Evolutionary conservation across 495 filamentous ascomycete genomes (phyloP).

Genomic region (Venustampulla echinocandica): DNA sequence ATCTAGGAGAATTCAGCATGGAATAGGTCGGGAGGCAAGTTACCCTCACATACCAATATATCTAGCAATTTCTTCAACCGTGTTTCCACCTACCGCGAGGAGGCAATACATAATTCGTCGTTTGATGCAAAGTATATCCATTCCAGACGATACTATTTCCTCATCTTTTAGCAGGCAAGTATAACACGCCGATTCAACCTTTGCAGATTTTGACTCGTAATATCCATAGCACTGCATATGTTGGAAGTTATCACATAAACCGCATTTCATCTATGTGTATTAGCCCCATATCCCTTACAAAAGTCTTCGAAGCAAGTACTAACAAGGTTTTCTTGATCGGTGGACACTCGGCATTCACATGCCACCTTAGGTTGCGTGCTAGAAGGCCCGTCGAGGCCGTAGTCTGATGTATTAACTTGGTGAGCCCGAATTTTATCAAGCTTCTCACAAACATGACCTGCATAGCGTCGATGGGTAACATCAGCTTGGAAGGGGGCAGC

Average conservation of each 20-base stretch:
- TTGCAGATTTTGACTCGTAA: background rate
- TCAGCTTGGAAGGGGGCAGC: too few species aligned
- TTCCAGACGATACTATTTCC: background rate
- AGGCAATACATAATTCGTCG: conserved; percentile 11
- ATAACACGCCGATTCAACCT: background rate
- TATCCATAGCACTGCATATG: conserved; percentile 13
- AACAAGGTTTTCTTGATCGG: conserved; percentile 3
- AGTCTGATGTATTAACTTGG: background rate
- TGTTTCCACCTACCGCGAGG: background rate
- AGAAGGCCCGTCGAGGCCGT: background rate
- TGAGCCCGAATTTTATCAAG: too few species aligned
- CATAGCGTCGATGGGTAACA: too few species aligned
- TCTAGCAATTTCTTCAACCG: background rate
- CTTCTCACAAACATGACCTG: too few species aligned
- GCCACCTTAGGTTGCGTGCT: background rate
- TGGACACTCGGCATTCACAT: conserved; percentile 11
- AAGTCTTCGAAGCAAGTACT: background rate
- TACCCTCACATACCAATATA: background rate
- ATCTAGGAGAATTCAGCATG: background rate
- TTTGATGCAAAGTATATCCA: conserved; percentile 5
- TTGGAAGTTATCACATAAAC: background rate
- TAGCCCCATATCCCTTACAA: background rate
- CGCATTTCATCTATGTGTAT: conserved; percentile 8
- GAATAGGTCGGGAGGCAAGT: background rate
- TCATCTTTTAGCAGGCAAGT: background rate